These are phyloP conservation scores for Stephania yunnanensis DNA, from an alignment of 164 flowering plant genomes.

Conservation along the genomic window DNA sequence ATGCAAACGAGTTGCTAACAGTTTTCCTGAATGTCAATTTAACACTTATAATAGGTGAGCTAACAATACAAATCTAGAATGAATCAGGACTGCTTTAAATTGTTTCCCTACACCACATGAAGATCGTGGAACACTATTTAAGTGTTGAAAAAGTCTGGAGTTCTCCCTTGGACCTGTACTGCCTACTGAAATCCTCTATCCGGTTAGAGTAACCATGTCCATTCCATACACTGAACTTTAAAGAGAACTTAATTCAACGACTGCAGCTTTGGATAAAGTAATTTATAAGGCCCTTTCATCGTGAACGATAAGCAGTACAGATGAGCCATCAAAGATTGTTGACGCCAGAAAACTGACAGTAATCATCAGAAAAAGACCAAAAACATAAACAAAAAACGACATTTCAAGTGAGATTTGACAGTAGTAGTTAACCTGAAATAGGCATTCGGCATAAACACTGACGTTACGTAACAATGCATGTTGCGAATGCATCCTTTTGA, in stretches of 20 bases:
- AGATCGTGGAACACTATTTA: no score
- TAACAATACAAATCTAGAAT: no score
- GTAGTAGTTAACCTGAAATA: conserved; percentile 51
- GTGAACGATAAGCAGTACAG: background rate
- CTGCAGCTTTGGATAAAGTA: background rate
- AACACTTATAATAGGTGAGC: no score
- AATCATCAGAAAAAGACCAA: background rate
- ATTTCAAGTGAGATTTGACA: background rate
- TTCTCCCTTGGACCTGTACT: background rate
- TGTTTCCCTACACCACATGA: no score
- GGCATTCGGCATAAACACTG: conserved; percentile 52
- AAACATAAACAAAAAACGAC: background rate
- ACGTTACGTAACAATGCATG: conserved; percentile 50
- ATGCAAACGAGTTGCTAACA: no score
- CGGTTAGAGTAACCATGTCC: no score
- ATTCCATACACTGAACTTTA: background rate
- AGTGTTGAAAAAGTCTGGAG: background rate
- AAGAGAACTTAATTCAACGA: background rate
- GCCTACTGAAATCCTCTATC: no score
- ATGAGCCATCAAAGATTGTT: background rate
- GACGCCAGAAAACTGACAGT: background rate
- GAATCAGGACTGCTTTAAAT: no score
- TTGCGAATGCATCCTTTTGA: conserved; percentile 34
- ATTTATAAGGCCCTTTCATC: background rate
- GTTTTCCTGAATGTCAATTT: no score